Percentiles rank a stretch among this genome's conserved stretches.
phyloP scores from a whole-genome alignment of 768 basidiomycete genomes.

The Boletellus sp. region DNA sequence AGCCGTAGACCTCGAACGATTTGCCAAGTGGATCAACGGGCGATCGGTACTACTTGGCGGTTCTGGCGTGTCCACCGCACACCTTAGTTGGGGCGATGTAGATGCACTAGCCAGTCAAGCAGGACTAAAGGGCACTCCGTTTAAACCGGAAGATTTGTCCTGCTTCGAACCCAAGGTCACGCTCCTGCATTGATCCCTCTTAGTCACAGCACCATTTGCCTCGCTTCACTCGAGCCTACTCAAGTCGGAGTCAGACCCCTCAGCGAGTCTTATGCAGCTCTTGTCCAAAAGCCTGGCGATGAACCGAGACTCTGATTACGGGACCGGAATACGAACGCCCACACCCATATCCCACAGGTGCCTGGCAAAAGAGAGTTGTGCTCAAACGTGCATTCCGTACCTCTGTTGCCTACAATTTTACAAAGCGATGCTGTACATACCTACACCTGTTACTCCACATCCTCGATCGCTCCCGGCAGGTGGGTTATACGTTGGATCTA shows the following conservation, averaged over 20 bases:
- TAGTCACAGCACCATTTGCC: conserved; percentile 7
- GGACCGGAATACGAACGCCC: conserved; percentile 12
- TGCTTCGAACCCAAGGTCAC: conserved; percentile 20
- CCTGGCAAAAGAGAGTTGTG: too few relatives aligned
- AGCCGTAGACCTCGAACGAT: conserved; percentile 36
- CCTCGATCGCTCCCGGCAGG: too few relatives aligned
- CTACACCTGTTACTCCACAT: too few relatives aligned
- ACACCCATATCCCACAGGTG: too few relatives aligned
- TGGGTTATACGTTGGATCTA: too few relatives aligned
- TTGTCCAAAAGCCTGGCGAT: conserved; percentile 12
- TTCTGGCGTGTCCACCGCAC: conserved; percentile 36
- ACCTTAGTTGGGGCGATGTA: conserved; percentile 5
- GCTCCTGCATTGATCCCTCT: conserved; percentile 7
- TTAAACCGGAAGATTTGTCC: conserved; percentile 16
- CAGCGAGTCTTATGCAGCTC: conserved; percentile 12
- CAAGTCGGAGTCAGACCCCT: conserved; percentile 7
- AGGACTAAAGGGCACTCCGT: not conserved
- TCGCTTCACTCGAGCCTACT: conserved; percentile 3
- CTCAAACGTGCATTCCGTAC: too few relatives aligned
- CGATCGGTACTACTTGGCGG: conserved; percentile 24
- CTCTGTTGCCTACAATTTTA: too few relatives aligned
- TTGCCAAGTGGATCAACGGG: conserved; percentile 38
- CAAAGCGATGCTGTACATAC: too few relatives aligned
- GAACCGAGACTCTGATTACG: conserved; percentile 2
- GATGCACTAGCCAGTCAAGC: not conserved